Percentiles rank a stretch among this genome's conserved stretches.
phyloP scores from a whole-genome alignment of 768 basidiomycete genomes.

The Roridomyces roridus region DNA sequence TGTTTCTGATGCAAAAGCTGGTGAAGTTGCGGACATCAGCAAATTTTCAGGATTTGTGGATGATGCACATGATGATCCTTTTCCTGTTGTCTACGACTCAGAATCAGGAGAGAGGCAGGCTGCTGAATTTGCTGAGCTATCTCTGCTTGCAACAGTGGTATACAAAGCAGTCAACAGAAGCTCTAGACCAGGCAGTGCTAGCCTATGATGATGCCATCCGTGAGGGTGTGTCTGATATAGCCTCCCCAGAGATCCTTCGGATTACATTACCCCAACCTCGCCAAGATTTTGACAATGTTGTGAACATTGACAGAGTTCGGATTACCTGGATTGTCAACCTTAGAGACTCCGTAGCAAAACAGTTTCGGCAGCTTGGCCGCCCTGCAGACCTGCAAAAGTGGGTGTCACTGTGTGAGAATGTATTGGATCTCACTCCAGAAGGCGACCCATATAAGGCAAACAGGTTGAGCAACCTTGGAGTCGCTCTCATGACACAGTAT shows the following conservation, averaged over 20 bases:
- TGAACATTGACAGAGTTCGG: neutral
- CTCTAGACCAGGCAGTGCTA: neutral
- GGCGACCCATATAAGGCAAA: constrained; percentile 17
- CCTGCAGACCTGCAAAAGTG: too few species aligned
- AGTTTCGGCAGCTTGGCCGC: too few species aligned
- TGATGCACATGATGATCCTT: too few species aligned
- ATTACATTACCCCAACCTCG: neutral
- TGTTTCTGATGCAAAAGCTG: too few species aligned
- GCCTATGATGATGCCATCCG: neutral
- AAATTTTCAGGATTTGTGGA: too few species aligned
- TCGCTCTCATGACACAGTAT: constrained; percentile 1
- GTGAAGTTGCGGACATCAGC: too few species aligned
- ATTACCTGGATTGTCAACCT: neutral
- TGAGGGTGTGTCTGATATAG: neutral
- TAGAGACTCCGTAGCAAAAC: neutral
- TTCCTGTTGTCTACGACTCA: too few species aligned
- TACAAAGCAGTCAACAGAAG: too few species aligned
- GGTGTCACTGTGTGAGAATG: neutral
- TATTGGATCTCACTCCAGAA: constrained; percentile 7
- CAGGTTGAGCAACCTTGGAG: constrained; percentile 15
- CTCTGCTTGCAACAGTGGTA: too few species aligned
- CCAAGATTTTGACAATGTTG: neutral
- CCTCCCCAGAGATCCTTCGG: neutral
- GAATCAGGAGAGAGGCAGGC: too few species aligned
- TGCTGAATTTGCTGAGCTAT: too few species aligned